Conservation (phyloP, 768 basidiomycete species). For the Serendipita vermifera region DNA sequence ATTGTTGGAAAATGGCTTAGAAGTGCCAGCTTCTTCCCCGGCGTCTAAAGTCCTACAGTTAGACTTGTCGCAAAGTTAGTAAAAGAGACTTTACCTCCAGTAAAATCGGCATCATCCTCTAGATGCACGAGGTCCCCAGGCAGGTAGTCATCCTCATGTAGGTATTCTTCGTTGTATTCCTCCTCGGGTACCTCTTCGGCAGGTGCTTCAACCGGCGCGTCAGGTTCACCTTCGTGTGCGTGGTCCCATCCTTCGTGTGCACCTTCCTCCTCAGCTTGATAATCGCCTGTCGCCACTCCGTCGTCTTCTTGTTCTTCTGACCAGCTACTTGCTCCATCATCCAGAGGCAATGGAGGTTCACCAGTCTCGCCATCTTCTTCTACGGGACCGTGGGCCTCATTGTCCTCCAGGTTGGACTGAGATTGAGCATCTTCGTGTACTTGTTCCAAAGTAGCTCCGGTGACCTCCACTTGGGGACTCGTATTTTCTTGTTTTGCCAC, state of each 20-base stretch:
- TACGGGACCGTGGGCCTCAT: not conserved
- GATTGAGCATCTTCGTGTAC: not conserved
- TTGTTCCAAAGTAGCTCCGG: not conserved
- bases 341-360: conserved; percentile 5
- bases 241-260: not conserved
- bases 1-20: too few species aligned
- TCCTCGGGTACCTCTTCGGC: not conserved
- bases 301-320: conserved; percentile 4
- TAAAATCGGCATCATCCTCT: not conserved
- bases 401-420: not conserved
- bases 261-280: not conserved
- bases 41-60: too few species aligned
- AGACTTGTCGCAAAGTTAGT: too few species aligned
- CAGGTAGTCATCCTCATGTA: not conserved
- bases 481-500: not conserved
- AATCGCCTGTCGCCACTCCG: not conserved
- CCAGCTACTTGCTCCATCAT: not conserved
- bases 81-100: not conserved
- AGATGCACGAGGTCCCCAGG: not conserved
- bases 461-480: not conserved
- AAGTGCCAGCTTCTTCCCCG: too few species aligned
- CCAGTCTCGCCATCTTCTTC: not conserved
- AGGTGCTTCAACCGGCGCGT: not conserved
- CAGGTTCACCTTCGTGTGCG: not conserved
- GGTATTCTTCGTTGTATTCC: conserved; percentile 5